Evolutionary conservation across 2,329 filamentous ascomycete species (phyloP).

Genomic region (Fusarium sterilihyphosum): DNA sequence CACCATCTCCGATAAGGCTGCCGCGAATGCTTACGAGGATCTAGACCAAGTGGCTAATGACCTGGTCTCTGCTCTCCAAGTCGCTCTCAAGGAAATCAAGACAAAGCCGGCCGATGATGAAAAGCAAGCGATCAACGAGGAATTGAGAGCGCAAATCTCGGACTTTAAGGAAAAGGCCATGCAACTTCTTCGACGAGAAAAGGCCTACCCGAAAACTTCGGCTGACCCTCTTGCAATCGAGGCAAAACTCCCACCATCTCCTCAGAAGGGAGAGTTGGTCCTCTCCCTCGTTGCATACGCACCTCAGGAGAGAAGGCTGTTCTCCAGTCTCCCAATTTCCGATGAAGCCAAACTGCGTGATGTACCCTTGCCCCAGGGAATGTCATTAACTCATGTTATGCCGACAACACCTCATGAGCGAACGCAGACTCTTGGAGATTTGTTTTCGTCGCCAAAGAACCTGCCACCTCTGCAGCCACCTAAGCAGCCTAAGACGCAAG

Average conservation of each 20-base stretch:
- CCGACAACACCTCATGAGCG: slow-evolving; percentile 56
- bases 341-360: slow-evolving; percentile 45
- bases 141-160: slow-evolving; percentile 56
- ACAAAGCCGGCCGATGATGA: slow-evolving; percentile 43
- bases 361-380: slow-evolving; percentile 75
- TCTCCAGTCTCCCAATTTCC: slow-evolving; percentile 76
- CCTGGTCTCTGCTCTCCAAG: slow-evolving; percentile 58
- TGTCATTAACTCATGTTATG: slow-evolving; percentile 60
- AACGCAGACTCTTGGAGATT: slow-evolving; percentile 74
- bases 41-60: slow-evolving; percentile 74
- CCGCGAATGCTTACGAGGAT: slow-evolving; percentile 62
- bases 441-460: slow-evolving; percentile 75
- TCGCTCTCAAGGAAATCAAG: slow-evolving; percentile 60
- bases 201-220: slow-evolving; percentile 58
- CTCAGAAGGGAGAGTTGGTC: slow-evolving; percentile 63
- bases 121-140: slow-evolving; percentile 45
- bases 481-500: slow-evolving; percentile 75
- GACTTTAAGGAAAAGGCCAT: slow-evolving; percentile 72
- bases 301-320: slow-evolving; percentile 79
- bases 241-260: slow-evolving; percentile 51
- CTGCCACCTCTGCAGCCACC: slow-evolving; percentile 75
- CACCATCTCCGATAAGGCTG: slow-evolving; percentile 65
- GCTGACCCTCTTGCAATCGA: slow-evolving; percentile 53
- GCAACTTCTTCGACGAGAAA: slow-evolving; percentile 70
- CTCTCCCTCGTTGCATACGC: slow-evolving; percentile 82